phyloP scores from a whole-genome alignment of 768 basidiomycete species.

The Tulasnella sp. region DNA sequence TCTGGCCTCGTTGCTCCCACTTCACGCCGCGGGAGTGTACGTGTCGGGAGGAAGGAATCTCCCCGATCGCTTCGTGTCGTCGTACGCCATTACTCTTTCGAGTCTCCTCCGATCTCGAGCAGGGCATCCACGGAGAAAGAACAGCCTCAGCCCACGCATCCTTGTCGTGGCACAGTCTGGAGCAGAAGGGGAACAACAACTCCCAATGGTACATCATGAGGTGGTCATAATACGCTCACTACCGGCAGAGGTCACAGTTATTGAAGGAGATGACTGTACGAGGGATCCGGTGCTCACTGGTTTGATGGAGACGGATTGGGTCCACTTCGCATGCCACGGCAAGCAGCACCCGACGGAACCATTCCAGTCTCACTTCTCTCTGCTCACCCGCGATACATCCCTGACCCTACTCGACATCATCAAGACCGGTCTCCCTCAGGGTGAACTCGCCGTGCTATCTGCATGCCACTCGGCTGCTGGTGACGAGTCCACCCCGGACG shows the following conservation, averaged over 20 bases:
- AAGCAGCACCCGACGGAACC: neutral
- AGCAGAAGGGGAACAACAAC: neutral
- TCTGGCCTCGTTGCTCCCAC: neutral
- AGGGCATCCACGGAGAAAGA: neutral
- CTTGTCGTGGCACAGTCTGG: neutral
- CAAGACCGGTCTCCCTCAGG: neutral
- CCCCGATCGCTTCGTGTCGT: neutral
- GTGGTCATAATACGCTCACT: neutral
- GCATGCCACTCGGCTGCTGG: neutral
- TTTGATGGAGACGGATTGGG: neutral
- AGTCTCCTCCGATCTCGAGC: neutral
- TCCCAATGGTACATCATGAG: neutral
- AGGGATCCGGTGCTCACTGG: neutral
- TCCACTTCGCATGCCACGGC: conserved; percentile 1
- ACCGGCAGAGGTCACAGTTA: neutral
- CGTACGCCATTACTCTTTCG: neutral
- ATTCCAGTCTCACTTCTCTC: neutral
- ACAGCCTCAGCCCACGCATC: neutral
- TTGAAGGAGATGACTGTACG: neutral
- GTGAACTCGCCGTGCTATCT: neutral
- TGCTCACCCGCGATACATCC: neutral
- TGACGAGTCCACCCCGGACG: neutral
- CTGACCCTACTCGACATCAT: neutral
- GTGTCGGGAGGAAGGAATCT: neutral
- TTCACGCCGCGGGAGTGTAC: neutral